phyloP scores from a whole-genome alignment of 2,329 filamentous ascomycete genomes.

The Phyllosticta capitalensis region DNA sequence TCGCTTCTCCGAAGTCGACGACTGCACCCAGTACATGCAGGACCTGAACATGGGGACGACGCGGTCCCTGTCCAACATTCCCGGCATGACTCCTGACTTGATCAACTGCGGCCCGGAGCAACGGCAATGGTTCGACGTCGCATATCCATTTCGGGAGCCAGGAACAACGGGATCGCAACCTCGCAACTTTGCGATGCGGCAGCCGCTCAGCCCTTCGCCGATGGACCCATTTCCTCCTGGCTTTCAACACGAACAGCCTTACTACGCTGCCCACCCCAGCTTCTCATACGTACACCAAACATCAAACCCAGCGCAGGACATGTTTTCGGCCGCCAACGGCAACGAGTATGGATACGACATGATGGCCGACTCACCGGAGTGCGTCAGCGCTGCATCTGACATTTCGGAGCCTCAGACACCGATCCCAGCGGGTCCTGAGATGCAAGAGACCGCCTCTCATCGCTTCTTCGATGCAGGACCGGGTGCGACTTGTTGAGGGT shows the following conservation, averaged over 20 bases:
- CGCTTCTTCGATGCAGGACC: neutral
- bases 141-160: neutral
- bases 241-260: neutral
- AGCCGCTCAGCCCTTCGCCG: neutral
- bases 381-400: neutral
- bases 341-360: neutral
- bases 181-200: neutral
- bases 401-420: neutral
- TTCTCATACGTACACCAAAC: neutral
- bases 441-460: neutral
- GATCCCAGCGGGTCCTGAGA: neutral
- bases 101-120: neutral
- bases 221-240: neutral
- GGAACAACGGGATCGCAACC: neutral
- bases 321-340: neutral
- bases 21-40: neutral
- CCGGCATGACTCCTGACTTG: neutral
- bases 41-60: neutral
- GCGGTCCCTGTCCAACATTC: neutral
- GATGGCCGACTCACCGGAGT: neutral
- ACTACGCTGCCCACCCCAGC: neutral
- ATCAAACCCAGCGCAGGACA: neutral
- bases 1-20: neutral
- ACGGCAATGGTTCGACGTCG: neutral
- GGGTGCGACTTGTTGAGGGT: neutral